Conservation (phyloP, 768 basidiomycete species). For the Russula earlei region DNA sequence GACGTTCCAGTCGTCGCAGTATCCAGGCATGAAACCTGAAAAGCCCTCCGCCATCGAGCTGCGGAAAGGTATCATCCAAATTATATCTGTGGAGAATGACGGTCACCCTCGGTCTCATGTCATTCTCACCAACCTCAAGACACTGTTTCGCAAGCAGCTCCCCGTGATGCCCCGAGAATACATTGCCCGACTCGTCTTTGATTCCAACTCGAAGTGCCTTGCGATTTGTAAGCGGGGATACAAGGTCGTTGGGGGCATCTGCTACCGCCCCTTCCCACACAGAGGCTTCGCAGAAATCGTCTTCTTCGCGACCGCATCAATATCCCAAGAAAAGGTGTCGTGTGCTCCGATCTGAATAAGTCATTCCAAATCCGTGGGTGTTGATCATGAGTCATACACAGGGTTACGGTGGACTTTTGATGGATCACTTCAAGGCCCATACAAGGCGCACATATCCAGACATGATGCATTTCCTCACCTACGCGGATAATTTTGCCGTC, state of each 20-base stretch:
- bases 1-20: slow-evolving; percentile 7
- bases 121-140: slow-evolving; percentile 90
- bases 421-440: slow-evolving; percentile 97
- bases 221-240: slow-evolving; percentile 92
- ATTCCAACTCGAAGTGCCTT: slow-evolving; percentile 82
- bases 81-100: slow-evolving; percentile 81
- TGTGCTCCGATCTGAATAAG: not conserved
- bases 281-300: slow-evolving; percentile 96
- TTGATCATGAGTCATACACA: slow-evolving; percentile 26
- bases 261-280: slow-evolving; percentile 91
- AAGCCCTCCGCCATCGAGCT: slow-evolving; percentile 77
- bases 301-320: slow-evolving; percentile 94
- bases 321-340: slow-evolving; percentile 91
- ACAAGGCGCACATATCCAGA: slow-evolving; percentile 72
- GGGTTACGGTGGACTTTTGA: slow-evolving; percentile 97
- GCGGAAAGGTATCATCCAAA: slow-evolving; percentile 71
- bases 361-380: not conserved
- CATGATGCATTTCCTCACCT: slow-evolving; percentile 94
- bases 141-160: slow-evolving; percentile 91
- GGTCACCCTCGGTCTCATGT: slow-evolving; percentile 64
- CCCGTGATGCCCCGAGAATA: slow-evolving; percentile 99
- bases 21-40: slow-evolving; percentile 54
- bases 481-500: slow-evolving; percentile 98
- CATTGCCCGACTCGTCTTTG: slow-evolving; percentile 91
- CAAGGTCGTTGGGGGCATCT: slow-evolving; percentile 96